Evolutionary conservation across 2,329 filamentous ascomycete species (phyloP).

Genomic region (Zymoseptoria ardabiliae): DNA sequence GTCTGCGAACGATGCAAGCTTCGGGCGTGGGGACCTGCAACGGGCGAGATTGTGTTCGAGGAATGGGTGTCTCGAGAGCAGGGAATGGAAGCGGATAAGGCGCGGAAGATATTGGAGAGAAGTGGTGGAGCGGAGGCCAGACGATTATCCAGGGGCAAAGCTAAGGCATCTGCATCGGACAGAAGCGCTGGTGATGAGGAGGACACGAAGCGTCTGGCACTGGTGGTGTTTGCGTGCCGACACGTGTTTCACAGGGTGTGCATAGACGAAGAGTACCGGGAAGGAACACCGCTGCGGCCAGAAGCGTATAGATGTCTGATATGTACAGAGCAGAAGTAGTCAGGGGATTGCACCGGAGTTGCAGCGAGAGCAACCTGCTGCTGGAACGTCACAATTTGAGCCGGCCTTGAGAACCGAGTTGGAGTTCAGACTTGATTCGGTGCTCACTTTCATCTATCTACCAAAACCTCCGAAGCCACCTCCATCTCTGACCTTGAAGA

Average conservation of each 20-base stretch:
- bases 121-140: slow-evolving; percentile 29
- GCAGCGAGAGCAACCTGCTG: not conserved
- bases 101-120: slow-evolving; percentile 34
- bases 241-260: slow-evolving; percentile 65
- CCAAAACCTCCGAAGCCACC: not conserved
- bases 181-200: slow-evolving; percentile 33
- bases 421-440: no score
- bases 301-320: slow-evolving; percentile 29
- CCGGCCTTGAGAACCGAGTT: not conserved
- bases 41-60: slow-evolving; percentile 68
- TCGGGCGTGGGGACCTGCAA: slow-evolving; percentile 82
- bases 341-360: not conserved
- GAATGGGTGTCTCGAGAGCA: slow-evolving; percentile 63
- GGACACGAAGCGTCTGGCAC: slow-evolving; percentile 37
- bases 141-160: slow-evolving; percentile 47
- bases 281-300: slow-evolving; percentile 11
- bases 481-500: slow-evolving; percentile 55
- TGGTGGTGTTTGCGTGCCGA: slow-evolving; percentile 62
- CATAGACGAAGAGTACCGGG: slow-evolving; percentile 43
- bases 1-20: slow-evolving; percentile 80
- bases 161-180: slow-evolving; percentile 38
- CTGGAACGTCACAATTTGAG: not conserved
- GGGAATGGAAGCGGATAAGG: slow-evolving; percentile 37
- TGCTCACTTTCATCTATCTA: not conserved
- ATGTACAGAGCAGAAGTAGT: slow-evolving; percentile 20